Evolutionary conservation across 768 basidiomycete species (phyloP), one percentile per base, ranked within the genome.

Genomic region (Boletus reticuloceps): DNA sequence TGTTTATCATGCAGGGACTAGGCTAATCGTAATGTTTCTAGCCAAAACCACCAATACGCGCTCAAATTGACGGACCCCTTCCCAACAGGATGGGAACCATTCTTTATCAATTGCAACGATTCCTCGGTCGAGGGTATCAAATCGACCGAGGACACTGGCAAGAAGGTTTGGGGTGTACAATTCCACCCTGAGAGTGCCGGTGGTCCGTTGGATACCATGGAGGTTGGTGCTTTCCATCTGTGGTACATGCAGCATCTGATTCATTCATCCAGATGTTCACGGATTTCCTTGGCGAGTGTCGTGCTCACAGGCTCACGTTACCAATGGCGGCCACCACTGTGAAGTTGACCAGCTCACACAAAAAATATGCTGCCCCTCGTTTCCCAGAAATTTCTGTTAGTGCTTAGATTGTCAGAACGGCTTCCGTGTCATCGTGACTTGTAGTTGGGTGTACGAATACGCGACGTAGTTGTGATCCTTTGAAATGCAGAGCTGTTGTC

Each of bases 61-160:
- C 78, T 98, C 54, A 88, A 85, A 68, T 75, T 98, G 50, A 86
- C 88, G 58, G 96, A 98, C 67, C 90, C 94, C 5, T 97, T 98
- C 90, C 97, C 97, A 27, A 77, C 80, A 54, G 97, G 94, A 17
- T 99, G 94, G 94, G 94, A 96, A 63, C 96, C 96, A 0, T 98
- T 96, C 82, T 99, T 99, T 79, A 96, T 98, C 78, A 99, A 98
- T 75, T 97, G 94, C 75, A 98, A 98, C 67, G 96, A 98, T 74
- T 98, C 96, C 16, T 97, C 94, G 1, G 94, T 98, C 16, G 97
- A 98, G 70, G 97, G 97, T 38, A 97, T 98, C 80, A 98, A 94
- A 75, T 95, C 94, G 17, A 97, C 97, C 2, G 67, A 76, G 0
- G 89, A 86, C 11, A 94, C 93, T 22, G 94, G 94, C 51, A 93